Percentiles rank a stretch among this genome's conserved stretches.
These are phyloP conservation scores for Theobroma grandiflorum DNA, from an alignment of 441 rosid genomes.

Conservation along the genomic window DNA sequence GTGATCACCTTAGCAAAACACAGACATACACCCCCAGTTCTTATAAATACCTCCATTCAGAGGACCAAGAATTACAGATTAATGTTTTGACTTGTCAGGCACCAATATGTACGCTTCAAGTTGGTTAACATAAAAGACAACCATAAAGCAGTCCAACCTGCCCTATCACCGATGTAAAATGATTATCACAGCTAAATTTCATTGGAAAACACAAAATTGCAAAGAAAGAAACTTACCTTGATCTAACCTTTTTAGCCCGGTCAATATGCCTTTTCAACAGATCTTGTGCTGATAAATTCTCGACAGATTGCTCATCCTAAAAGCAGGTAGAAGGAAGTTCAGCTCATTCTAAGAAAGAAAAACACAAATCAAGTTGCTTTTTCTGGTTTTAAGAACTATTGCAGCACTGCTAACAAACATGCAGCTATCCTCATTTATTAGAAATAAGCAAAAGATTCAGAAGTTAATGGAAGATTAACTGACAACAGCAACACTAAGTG, in stretches of 20 bases:
- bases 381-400: neutral
- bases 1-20: too few relatives aligned
- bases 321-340: conserved; percentile 24
- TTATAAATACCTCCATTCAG: neutral
- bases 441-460: neutral
- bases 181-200: neutral
- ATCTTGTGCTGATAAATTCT: conserved; percentile 63
- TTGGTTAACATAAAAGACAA: too few relatives aligned
- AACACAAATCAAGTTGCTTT: neutral
- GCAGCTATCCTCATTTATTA: neutral
- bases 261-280: conserved; percentile 73
- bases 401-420: neutral
- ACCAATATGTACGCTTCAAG: too few relatives aligned
- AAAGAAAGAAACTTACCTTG: conserved; percentile 54
- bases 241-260: conserved; percentile 82
- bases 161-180: neutral
- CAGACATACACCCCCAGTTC: neutral
- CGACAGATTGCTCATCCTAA: conserved; percentile 70
- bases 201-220: neutral
- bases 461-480: neutral
- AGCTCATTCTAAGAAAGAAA: neutral
- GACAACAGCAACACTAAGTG: neutral
- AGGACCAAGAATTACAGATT: neutral
- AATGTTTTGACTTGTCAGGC: neutral
- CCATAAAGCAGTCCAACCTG: too few relatives aligned